Conservation (phyloP, 1,284 basidiomycete species). For the Puccinia hordei region DNA sequence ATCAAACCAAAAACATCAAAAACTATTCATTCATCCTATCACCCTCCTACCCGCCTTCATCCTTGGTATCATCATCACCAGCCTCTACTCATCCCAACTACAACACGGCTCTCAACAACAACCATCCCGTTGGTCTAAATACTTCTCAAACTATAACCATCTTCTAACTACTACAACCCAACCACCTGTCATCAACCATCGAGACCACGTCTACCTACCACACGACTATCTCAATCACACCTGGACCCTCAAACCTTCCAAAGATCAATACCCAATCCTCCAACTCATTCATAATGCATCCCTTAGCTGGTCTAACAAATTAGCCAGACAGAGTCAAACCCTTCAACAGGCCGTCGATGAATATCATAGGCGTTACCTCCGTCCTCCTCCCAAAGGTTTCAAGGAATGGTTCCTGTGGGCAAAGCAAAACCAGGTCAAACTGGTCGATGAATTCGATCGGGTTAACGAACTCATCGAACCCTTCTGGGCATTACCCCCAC, state of each 20-base stretch:
- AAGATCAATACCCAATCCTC: slow-evolving; percentile 54
- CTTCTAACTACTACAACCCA: no score
- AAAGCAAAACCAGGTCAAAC: slow-evolving; percentile 6
- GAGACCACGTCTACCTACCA: slow-evolving; percentile 41
- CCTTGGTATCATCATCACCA: slow-evolving; percentile 13
- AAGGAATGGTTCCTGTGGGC: slow-evolving; percentile 58
- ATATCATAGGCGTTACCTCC: slow-evolving; percentile 60
- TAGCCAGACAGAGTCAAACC: slow-evolving; percentile 58
- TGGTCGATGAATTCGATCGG: slow-evolving; percentile 47
- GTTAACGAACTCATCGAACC: slow-evolving; percentile 44
- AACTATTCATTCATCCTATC: slow-evolving; percentile 13
- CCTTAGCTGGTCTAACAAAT: slow-evolving; percentile 54
- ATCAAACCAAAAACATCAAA: background rate
- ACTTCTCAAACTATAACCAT: no score
- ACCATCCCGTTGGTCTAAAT: background rate
- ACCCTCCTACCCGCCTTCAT: slow-evolving; percentile 37
- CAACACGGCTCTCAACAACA: background rate
- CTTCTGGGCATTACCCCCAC: slow-evolving; percentile 49
- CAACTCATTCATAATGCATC: slow-evolving; percentile 56
- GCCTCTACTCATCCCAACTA: background rate
- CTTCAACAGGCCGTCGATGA: slow-evolving; percentile 60
- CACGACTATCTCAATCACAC: slow-evolving; percentile 28
- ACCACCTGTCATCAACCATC: slow-evolving; percentile 20
- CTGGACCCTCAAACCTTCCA: slow-evolving; percentile 54
- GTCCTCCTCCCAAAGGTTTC: slow-evolving; percentile 62